Evolutionary conservation across 345 rosid species (phyloP).

Genomic region (Salix caprea): DNA sequence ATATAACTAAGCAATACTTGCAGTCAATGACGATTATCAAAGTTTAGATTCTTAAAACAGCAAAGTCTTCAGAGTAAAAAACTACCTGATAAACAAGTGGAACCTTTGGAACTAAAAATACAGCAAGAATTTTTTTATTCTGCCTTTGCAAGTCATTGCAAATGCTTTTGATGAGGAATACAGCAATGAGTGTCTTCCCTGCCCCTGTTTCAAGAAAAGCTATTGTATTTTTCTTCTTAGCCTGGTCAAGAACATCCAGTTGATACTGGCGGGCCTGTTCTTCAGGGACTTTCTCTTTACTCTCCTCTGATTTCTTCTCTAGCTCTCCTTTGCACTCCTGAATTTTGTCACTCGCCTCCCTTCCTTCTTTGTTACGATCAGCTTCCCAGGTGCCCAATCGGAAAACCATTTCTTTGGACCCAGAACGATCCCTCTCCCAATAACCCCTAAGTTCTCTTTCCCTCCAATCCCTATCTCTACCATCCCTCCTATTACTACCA

Average conservation of each 20-base stretch:
- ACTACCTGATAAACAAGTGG: slow-evolving; percentile 95
- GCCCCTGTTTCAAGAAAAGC: slow-evolving; percentile 99
- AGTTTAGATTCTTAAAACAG: not conserved
- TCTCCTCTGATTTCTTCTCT: slow-evolving; percentile 53
- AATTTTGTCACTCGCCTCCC: slow-evolving; percentile 32
- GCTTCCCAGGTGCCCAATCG: slow-evolving; percentile 81
- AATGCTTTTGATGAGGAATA: slow-evolving; percentile 79
- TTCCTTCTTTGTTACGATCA: slow-evolving; percentile 49
- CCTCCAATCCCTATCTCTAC: slow-evolving; percentile 57
- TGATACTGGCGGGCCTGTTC: slow-evolving; percentile 91
- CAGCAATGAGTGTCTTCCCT: slow-evolving; percentile 95
- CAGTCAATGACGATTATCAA: slow-evolving; percentile 3
- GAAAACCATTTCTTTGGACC: slow-evolving; percentile 68
- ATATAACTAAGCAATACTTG: slow-evolving; percentile 8
- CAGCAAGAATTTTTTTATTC: slow-evolving; percentile 78
- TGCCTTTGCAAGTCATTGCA: slow-evolving; percentile 49
- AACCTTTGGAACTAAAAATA: slow-evolving; percentile 95
- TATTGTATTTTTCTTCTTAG: slow-evolving; percentile 80
- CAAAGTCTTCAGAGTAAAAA: not conserved
- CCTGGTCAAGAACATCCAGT: slow-evolving; percentile 95
- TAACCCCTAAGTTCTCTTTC: slow-evolving; percentile 72
- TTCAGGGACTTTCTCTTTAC: slow-evolving; percentile 66
- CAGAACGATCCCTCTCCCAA: slow-evolving; percentile 88
- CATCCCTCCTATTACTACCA: slow-evolving; percentile 45
- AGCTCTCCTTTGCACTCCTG: slow-evolving; percentile 41